Percentiles rank a stretch among this genome's conserved stretches.
Conservation (phyloP, 768 basidiomycete species). For the Gyrodon lividus region DNA sequence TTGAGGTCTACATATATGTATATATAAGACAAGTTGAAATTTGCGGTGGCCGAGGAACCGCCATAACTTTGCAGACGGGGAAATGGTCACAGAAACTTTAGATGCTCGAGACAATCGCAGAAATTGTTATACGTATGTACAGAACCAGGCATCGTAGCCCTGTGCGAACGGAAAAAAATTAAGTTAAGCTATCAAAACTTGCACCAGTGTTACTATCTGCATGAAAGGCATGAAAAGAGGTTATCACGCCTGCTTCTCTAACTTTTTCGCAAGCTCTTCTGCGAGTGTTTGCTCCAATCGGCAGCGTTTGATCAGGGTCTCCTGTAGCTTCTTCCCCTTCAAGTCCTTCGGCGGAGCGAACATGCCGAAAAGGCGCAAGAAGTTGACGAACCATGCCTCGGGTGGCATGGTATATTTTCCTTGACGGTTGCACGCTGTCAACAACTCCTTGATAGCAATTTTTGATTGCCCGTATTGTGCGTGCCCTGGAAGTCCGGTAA, state of each 20-base stretch:
- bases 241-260: conserved; percentile 8
- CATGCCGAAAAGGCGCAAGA: conserved; percentile 25
- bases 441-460: conserved; percentile 13
- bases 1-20: too few species aligned
- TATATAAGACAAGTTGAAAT: too few species aligned
- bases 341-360: conserved; percentile 22
- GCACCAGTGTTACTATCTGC: background rate
- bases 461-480: conserved; percentile 28
- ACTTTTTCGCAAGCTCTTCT: conserved; percentile 18
- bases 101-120: too few species aligned
- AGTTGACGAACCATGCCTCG: conserved; percentile 23
- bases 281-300: conserved; percentile 18
- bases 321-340: conserved; percentile 23
- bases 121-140: too few species aligned
- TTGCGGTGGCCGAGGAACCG: too few species aligned
- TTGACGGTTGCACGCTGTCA: conserved; percentile 10
- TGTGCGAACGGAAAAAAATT: background rate
- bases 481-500: conserved; percentile 32
- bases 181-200: too few species aligned
- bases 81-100: too few species aligned
- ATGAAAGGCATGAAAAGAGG: background rate
- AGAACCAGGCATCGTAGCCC: too few species aligned
- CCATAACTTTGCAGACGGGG: too few species aligned
- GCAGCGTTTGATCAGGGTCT: conserved; percentile 32
- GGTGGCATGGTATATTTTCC: conserved; percentile 27